These are phyloP conservation scores for Pachysolen tannophilus DNA, from an alignment of 805 yeast species.

Conservation along the genomic window DNA sequence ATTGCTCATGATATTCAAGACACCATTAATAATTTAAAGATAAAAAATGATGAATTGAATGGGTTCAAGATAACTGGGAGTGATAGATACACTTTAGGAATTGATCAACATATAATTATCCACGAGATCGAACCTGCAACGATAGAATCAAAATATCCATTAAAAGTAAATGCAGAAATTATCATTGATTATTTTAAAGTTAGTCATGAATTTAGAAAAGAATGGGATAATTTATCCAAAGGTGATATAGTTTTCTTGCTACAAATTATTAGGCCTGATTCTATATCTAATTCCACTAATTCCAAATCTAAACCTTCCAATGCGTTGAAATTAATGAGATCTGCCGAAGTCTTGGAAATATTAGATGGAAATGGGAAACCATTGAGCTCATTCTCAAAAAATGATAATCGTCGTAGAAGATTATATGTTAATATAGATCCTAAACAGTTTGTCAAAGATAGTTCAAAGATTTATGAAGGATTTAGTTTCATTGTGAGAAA, in stretches of 20 bases:
- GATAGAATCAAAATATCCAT: neutral
- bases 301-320: neutral
- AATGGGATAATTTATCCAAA: neutral
- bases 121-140: neutral
- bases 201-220: neutral
- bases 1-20: too few relatives aligned
- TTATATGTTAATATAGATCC: constrained; percentile 1
- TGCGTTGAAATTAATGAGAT: neutral
- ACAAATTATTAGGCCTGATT: neutral
- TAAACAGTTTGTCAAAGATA: neutral
- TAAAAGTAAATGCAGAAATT: neutral
- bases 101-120: neutral
- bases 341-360: neutral
- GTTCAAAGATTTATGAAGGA: neutral
- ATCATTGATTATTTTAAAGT: neutral
- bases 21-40: too few relatives aligned
- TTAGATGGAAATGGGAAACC: neutral
- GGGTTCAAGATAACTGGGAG: constrained; percentile 1
- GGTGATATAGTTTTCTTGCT: neutral
- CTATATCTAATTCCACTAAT: too few relatives aligned
- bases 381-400: neutral
- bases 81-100: neutral
- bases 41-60: neutral
- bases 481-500: constrained; percentile 4
- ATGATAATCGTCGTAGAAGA: neutral